Evolutionary conservation across 176 grass and related monocot genomes (phyloP), one percentile per base, ranked within the genome.

Genomic region (Microstegium vimineum): DNA sequence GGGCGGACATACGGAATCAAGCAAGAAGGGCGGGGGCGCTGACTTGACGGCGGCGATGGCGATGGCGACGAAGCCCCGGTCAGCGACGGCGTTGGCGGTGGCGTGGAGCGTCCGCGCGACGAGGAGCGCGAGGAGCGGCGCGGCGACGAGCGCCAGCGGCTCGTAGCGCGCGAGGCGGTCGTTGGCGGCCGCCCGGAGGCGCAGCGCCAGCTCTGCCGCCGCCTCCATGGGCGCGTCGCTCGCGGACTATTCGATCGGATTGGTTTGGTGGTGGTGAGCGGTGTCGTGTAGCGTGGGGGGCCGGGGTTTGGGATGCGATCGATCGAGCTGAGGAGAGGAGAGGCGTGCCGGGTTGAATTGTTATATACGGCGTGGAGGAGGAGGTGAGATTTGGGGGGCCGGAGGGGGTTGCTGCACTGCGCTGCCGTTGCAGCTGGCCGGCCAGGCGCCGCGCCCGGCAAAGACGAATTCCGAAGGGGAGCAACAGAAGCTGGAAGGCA

Each of bases 71-170:
- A 94, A 22, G 15, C 95, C 95, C 10, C 84, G 78, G 73, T 98
- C 92, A 28, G 85, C 78, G 61, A 98, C n/a, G 70, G 69, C 35
- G 20, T 25, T 23, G 11, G 90, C 33, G 47, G 83, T 54, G 69
- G 74, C 52, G 62, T 98, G 92, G 69, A 91, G 11, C 18, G 81
- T 30, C 57, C 90, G 92, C 30, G 95, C 90, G 67, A 75, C 59
- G 65, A 98, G 61, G 47, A 98, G 74, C 32, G 90, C 82, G 32
- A 98, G 73, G 28, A 98, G 84, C 38, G 95, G 92, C 8, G 90
- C 88, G 42, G 76, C 52, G 69, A 91, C 86, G 70, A 98, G 90
- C 17, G 40, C 81, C 77, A 98, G 80, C 18, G 92, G 95, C 69
- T 98, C 95, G 78, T 91, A 91, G 45, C 81, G 59, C 11, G 92